Conservation (phyloP, 805 yeast species). For the Brettanomyces naardenensis region DNA sequence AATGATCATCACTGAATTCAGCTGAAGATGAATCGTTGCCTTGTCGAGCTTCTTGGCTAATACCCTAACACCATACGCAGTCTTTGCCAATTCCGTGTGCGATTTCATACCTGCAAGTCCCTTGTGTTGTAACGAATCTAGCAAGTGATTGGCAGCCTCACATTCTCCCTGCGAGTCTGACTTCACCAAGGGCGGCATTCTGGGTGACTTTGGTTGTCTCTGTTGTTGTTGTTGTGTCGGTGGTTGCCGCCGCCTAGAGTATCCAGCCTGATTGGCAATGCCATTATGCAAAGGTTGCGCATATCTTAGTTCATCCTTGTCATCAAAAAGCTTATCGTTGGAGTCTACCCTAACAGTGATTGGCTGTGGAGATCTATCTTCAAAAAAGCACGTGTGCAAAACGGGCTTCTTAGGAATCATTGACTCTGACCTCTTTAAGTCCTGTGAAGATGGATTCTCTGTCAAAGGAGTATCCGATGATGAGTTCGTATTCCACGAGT, state of each 20-base stretch:
- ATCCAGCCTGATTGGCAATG: slow-evolving; percentile 1
- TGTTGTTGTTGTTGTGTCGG: not conserved
- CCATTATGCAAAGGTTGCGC: not conserved
- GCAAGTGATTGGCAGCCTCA: slow-evolving; percentile 11
- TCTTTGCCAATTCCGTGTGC: slow-evolving; percentile 70
- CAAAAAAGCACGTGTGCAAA: slow-evolving; percentile 12
- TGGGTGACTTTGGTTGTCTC: not conserved
- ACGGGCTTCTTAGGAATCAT: slow-evolving; percentile 20
- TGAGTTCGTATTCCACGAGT: not conserved
- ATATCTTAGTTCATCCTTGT: not conserved
- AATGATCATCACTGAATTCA: slow-evolving; percentile 67
- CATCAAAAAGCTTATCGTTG: slow-evolving; percentile 6
- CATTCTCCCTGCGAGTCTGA: slow-evolving; percentile 4
- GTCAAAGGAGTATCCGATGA: slow-evolving; percentile 1
- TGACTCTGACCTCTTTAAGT: not conserved
- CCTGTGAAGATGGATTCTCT: not conserved
- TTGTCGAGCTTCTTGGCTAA: slow-evolving; percentile 63
- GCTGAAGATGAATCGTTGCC: slow-evolving; percentile 65
- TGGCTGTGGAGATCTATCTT: slow-evolving; percentile 16
- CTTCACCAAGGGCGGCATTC: not conserved
- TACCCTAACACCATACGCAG: slow-evolving; percentile 74
- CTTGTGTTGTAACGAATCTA: slow-evolving; percentile 22
- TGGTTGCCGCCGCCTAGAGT: slow-evolving; percentile 1
- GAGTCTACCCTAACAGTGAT: slow-evolving; percentile 17
- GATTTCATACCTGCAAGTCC: slow-evolving; percentile 51